Evolutionary conservation across 2,329 filamentous ascomycete genomes (phyloP).

Genomic region (Periconia sp.): DNA sequence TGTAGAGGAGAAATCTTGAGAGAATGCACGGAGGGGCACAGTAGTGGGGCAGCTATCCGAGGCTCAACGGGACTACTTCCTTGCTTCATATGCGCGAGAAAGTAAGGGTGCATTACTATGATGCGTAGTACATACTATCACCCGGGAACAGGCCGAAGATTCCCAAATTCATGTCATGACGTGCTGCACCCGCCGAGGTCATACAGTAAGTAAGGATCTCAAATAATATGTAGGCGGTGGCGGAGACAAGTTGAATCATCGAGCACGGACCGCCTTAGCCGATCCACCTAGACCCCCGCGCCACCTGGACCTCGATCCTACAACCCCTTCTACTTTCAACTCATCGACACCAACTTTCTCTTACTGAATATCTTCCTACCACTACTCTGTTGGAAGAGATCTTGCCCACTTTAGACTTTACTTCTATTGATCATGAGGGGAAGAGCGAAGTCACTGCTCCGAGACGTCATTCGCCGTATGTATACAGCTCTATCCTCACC

Average conservation of each 20-base stretch:
- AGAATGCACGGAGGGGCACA: conserved; percentile 6
- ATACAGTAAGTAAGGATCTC: no score
- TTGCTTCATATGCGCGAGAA: no score
- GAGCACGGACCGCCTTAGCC: neutral
- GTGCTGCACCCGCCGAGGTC: no score
- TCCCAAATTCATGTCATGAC: no score
- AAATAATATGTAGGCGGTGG: no score
- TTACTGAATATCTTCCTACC: conserved; percentile 1
- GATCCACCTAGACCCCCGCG: neutral
- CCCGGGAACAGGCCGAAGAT: no score
- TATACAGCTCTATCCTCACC: conserved; percentile 9
- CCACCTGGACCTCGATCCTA: neutral
- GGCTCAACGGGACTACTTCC: conserved; percentile 7
- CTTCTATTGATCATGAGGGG: conserved; percentile 36
- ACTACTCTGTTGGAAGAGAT: conserved; percentile 14
- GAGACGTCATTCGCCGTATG: conserved; percentile 35
- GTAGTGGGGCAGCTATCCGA: conserved; percentile 11
- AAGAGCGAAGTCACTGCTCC: conserved; percentile 36
- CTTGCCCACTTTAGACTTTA: conserved; percentile 9
- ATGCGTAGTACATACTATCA: no score
- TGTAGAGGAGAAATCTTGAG: neutral
- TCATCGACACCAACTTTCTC: neutral
- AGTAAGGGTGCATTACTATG: no score
- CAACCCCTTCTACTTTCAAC: neutral
- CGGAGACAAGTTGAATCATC: conserved; percentile 4